A percentile compares a stretch with the other conserved stretches of the same genome.
These are phyloP conservation scores for Beauveria sp. DNA, from an alignment of 2,329 filamentous ascomycete genomes.

Conservation along the genomic window DNA sequence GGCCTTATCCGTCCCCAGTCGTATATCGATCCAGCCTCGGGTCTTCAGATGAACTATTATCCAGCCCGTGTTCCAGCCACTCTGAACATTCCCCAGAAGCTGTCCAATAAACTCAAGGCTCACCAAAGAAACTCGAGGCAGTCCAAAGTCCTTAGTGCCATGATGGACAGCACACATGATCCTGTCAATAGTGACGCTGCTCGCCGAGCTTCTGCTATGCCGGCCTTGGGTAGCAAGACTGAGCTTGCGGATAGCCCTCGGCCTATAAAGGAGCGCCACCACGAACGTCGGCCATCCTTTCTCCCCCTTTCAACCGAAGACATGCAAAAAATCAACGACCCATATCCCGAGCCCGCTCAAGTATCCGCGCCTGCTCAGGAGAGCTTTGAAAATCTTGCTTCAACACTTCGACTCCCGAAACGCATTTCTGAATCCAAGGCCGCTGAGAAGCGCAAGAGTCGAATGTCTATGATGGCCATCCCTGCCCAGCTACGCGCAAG, in stretches of 20 bases:
- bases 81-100: slow-evolving; percentile 82
- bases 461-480: slow-evolving; percentile 34
- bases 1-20: slow-evolving; percentile 41
- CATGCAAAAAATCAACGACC: not conserved
- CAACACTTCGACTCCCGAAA: slow-evolving; percentile 26
- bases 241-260: slow-evolving; percentile 15
- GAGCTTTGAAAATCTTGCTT: slow-evolving; percentile 9
- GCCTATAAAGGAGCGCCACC: slow-evolving; percentile 40
- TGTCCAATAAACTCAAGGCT: slow-evolving; percentile 66
- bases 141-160: slow-evolving; percentile 62
- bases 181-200: not conserved
- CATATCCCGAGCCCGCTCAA: not conserved
- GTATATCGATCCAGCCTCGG: slow-evolving; percentile 56
- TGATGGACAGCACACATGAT: slow-evolving; percentile 30
- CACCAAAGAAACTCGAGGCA: slow-evolving; percentile 60
- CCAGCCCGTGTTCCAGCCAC: slow-evolving; percentile 90
- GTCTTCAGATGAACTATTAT: slow-evolving; percentile 85
- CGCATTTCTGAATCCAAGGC: slow-evolving; percentile 24
- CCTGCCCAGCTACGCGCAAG: slow-evolving; percentile 86
- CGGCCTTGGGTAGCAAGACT: slow-evolving; percentile 15
- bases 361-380: slow-evolving; percentile 1
- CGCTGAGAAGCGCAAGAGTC: slow-evolving; percentile 26
- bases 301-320: slow-evolving; percentile 8
- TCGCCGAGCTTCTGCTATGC: slow-evolving; percentile 19
- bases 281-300: slow-evolving; percentile 10